phyloP scores from a whole-genome alignment of 768 basidiomycete species.

The Trametes meyenii region DNA sequence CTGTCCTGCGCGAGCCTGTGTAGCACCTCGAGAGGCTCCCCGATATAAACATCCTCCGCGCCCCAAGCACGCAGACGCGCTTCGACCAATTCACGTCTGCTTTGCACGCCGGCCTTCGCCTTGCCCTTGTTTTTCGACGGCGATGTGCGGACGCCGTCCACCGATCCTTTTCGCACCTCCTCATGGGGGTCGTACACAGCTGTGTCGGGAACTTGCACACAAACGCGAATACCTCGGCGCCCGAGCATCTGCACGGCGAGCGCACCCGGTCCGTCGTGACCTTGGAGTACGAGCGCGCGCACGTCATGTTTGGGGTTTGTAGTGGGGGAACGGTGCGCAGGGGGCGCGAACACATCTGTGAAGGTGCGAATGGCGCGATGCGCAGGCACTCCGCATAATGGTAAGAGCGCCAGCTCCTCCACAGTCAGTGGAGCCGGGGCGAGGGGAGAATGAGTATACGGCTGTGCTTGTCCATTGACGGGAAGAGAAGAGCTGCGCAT shows the following conservation, averaged over 20 bases:
- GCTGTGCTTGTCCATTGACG: constrained; percentile 15
- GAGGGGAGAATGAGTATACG: constrained; percentile 24
- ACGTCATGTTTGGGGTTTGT: constrained; percentile 24
- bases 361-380: constrained; percentile 80
- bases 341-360: constrained; percentile 47
- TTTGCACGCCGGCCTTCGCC: constrained; percentile 38
- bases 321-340: constrained; percentile 7
- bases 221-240: constrained; percentile 69
- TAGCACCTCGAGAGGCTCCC: constrained; percentile 53
- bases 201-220: constrained; percentile 61
- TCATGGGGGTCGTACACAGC: constrained; percentile 33
- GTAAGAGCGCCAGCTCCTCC: constrained; percentile 79
- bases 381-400: constrained; percentile 78
- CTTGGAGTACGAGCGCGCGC: constrained; percentile 63
- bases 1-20: constrained; percentile 54
- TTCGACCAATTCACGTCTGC: constrained; percentile 39
- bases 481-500: constrained; percentile 32
- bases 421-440: constrained; percentile 44
- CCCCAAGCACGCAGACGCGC: constrained; percentile 64
- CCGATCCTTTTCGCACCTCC: constrained; percentile 3
- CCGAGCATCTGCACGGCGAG: constrained; percentile 80
- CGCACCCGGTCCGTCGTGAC: constrained; percentile 76
- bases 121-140: constrained; percentile 45
- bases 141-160: constrained; percentile 3
- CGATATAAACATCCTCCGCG: constrained; percentile 78